Evolutionary conservation across 1,284 basidiomycete species (phyloP).

Genomic region (Papiliotrema flavescens): DNA sequence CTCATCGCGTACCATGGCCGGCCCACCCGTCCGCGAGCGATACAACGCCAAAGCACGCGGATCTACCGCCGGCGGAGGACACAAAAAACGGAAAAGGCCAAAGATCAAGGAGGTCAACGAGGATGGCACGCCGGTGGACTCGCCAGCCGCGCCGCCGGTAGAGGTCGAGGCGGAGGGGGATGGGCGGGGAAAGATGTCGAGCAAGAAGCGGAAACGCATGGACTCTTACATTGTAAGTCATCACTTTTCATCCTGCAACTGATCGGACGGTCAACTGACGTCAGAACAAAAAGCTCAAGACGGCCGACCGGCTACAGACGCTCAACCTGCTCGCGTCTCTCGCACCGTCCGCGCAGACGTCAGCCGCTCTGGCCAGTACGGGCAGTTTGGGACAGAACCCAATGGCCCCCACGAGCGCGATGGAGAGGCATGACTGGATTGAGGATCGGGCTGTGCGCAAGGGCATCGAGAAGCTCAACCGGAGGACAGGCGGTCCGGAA

Average conservation of each 20-base stretch:
- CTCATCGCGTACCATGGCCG: constrained; percentile 22
- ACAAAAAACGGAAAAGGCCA: constrained; percentile 42
- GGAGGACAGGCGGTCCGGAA: constrained; percentile 59
- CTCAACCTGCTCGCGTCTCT: constrained; percentile 37
- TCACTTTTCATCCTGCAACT: constrained; percentile 54
- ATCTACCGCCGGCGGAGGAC: constrained; percentile 39
- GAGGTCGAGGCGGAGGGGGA: constrained; percentile 44
- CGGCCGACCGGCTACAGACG: constrained; percentile 42
- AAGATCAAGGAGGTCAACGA: constrained; percentile 36
- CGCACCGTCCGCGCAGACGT: constrained; percentile 26
- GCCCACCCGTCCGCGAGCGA: constrained; percentile 39
- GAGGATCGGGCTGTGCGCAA: constrained; percentile 68
- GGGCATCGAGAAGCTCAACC: constrained; percentile 58
- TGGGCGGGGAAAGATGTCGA: constrained; percentile 35
- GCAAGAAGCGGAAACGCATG: constrained; percentile 49
- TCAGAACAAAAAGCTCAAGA: constrained; percentile 48
- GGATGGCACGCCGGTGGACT: constrained; percentile 40
- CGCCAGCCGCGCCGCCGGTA: constrained; percentile 30
- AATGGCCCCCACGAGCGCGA: constrained; percentile 37
- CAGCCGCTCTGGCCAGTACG: constrained; percentile 31
- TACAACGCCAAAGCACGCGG: constrained; percentile 48
- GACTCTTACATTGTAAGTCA: constrained; percentile 55
- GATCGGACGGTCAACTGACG: background rate
- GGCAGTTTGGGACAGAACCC: constrained; percentile 44
- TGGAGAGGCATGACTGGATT: constrained; percentile 67